phyloP scores from a whole-genome alignment of 1,139 yeast genomes.

The Zygoascus meyerae region DNA sequence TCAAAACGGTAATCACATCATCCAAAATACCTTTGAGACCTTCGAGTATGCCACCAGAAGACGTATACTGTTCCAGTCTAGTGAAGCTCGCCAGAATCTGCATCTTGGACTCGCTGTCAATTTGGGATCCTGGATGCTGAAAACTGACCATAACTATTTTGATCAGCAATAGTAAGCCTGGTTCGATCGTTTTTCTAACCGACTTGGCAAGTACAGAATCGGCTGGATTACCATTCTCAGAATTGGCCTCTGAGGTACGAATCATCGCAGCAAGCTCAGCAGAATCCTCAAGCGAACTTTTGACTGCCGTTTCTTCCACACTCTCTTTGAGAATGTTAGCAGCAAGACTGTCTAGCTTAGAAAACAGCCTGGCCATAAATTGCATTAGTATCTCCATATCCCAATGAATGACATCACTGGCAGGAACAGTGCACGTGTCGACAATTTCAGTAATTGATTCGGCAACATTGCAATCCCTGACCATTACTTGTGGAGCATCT shows the following conservation, averaged over 20 bases:
- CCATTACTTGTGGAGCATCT: constrained; percentile 39
- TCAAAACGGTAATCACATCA: constrained; percentile 25
- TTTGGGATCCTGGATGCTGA: neutral
- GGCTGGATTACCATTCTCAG: too few relatives aligned
- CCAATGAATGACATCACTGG: neutral
- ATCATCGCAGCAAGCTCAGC: too few relatives aligned
- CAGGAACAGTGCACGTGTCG: constrained; percentile 27
- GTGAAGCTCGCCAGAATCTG: neutral
- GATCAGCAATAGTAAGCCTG: constrained; percentile 3
- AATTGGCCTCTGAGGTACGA: too few relatives aligned
- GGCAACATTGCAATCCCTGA: constrained; percentile 19
- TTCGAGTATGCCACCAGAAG: neutral
- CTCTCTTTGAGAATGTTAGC: too few relatives aligned
- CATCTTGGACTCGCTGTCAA: neutral
- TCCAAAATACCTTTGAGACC: constrained; percentile 19
- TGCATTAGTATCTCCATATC: neutral
- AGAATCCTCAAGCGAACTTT: neutral
- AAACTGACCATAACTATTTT: constrained; percentile 4
- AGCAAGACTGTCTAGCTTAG: too few relatives aligned
- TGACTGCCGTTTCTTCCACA: neutral
- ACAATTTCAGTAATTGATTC: constrained; percentile 25
- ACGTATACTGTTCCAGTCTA: neutral
- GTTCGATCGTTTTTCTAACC: neutral
- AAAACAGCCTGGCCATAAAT: neutral
- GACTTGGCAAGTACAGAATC: too few relatives aligned